Base-by-base conservation (phyloP, 495 filamentous ascomycete genomes). In the Neurospora hispaniola region DNA sequence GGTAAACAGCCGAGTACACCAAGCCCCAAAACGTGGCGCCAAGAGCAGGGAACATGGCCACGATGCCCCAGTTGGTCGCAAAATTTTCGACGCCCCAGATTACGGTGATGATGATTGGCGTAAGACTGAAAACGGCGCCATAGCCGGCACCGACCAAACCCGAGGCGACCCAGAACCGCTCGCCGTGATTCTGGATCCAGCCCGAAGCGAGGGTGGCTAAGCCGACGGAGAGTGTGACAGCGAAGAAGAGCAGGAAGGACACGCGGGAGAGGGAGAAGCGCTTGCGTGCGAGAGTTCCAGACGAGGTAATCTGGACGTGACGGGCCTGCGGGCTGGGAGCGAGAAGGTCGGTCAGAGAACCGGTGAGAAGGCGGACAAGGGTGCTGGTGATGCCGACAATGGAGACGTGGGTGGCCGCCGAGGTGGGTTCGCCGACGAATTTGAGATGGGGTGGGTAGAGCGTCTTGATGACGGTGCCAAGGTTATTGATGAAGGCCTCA, bases 1-100 rank as follows among this genome's bases (percentile, higher is more conserved):
- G 90, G 80, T 98, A 99, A 5, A 93, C 90, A 0, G 83, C 86
- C 9, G 90, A 90, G 78, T 97, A 99, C 14, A 97, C 81, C 5
- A 92, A 75, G 0, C 96, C 93, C 94, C 93, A 99, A 11, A 94
- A 84, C 0, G 92, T 91, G 0, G 94, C 93, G 0, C 95, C 95
- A 3, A 88, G 80, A 2, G 94, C 96, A 10, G 96, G 96, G 69
- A 94, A 91, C 84, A 96, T 92, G 42, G 93, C 93, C 18, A 99
- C 90, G 73, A 98, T 93, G 16, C 96, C 96, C 90, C 95, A 99
- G 76, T 99, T 98, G 3, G 96, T 99, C 73, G 93, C 96, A 80
- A 98, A 98, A 81, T 98, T 99, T 83, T 97, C 93, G 2, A 97
- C 94, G 43, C 96, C 96, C 96, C 96, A 99, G 62, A 98, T 94